Evolutionary conservation across 2,329 filamentous ascomycete genomes (phyloP).

Genomic region (Penicillium sp.): DNA sequence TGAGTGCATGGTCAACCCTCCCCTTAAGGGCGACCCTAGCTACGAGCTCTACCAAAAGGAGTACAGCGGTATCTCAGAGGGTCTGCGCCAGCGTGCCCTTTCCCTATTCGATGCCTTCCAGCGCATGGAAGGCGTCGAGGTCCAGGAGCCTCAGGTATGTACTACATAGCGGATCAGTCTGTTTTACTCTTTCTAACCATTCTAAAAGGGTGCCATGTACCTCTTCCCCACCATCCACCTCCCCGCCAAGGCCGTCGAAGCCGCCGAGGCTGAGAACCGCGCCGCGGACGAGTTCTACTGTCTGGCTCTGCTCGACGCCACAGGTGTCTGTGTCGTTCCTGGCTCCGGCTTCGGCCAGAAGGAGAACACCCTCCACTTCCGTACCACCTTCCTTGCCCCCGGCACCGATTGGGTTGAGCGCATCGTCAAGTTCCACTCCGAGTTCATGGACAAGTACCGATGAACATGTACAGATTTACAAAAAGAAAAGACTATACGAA

Average conservation of each 20-base stretch:
- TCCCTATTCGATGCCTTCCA: conserved; percentile 88
- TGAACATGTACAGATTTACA: conserved; percentile 12
- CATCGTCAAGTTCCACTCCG: conserved; percentile 85
- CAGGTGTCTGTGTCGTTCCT: conserved; percentile 90
- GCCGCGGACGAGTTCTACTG: conserved; percentile 91
- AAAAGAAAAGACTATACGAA: conserved; percentile 1
- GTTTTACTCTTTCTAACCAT: conserved; percentile 5
- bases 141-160: conserved; percentile 70
- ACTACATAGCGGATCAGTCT: neutral
- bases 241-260: conserved; percentile 70
- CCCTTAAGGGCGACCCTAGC: conserved; percentile 76
- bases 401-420: conserved; percentile 91
- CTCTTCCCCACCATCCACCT: conserved; percentile 93
- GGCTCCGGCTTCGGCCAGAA: conserved; percentile 93
- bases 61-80: conserved; percentile 77
- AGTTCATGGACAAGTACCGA: conserved; percentile 78
- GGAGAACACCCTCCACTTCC: conserved; percentile 86
- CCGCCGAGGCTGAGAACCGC: conserved; percentile 71
- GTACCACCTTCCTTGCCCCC: conserved; percentile 93
- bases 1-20: conserved; percentile 97
- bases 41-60: conserved; percentile 81
- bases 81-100: conserved; percentile 73
- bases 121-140: conserved; percentile 94
- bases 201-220: conserved; percentile 83
- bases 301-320: conserved; percentile 84